A percentile compares a stretch with the other conserved stretches of the same genome.
phyloP scores from a whole-genome alignment of 169 alveolate genomes.

The Eimeria necatrix region DNA sequence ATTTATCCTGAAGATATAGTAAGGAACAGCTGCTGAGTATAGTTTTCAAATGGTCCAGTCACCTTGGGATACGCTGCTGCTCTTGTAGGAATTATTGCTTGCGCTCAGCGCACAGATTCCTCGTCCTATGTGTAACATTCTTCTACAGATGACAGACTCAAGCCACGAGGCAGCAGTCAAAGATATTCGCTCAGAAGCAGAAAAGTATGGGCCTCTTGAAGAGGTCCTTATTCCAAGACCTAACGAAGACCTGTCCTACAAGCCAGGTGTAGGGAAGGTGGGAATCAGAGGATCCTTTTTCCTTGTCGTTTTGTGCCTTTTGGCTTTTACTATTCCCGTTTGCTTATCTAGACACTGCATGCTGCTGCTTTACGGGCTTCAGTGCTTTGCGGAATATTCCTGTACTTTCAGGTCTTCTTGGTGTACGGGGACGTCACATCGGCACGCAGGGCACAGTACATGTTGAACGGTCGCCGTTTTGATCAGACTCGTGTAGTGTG shows the following conservation, averaged over 20 bases:
- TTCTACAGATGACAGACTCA: constrained; percentile 82
- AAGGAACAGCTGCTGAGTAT: constrained; percentile 2
- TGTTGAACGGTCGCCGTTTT: constrained; percentile 92
- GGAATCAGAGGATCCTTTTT: background rate
- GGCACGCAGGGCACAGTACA: constrained; percentile 92
- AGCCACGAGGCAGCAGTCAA: constrained; percentile 88
- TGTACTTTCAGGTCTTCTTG: constrained; percentile 87
- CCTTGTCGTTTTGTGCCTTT: background rate
- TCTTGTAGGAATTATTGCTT: background rate
- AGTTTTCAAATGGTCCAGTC: background rate
- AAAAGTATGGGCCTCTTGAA: constrained; percentile 91
- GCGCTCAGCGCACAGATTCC: too few species aligned
- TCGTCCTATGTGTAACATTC: too few species aligned
- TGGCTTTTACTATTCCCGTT: background rate
- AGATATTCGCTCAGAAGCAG: constrained; percentile 91
- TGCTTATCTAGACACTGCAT: background rate
- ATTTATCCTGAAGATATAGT: constrained; percentile 93
- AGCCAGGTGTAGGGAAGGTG: constrained; percentile 86
- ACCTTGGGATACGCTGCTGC: background rate
- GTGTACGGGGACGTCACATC: constrained; percentile 88
- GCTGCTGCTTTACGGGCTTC: background rate
- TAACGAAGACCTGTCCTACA: constrained; percentile 87
- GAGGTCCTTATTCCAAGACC: constrained; percentile 92
- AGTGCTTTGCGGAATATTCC: background rate
- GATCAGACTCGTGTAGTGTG: constrained; percentile 92